These are phyloP conservation scores for Dicorynia guianensis DNA, from an alignment of 306 rosid species.

Conservation along the genomic window DNA sequence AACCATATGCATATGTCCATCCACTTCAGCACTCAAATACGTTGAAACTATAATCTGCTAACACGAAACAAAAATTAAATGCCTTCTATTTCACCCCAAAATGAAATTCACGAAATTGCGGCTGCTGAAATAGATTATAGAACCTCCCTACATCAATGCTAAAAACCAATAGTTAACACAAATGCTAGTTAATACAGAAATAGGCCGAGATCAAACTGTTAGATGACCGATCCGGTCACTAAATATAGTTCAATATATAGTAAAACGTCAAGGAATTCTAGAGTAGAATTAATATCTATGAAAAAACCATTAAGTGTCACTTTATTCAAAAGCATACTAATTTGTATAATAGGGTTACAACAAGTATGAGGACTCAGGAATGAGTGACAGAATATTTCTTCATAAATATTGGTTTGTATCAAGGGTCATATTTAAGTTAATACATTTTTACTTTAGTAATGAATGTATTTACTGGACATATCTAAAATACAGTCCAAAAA, in stretches of 20 bases:
- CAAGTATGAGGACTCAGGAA: too few relatives aligned
- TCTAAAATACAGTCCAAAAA: too few relatives aligned
- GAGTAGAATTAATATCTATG: not conserved
- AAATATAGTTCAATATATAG: slow-evolving; percentile 24
- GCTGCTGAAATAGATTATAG: not conserved
- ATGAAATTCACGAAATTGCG: not conserved
- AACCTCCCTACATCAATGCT: not conserved
- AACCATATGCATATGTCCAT: slow-evolving; percentile 98
- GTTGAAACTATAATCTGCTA: slow-evolving; percentile 94
- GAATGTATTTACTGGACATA: too few relatives aligned
- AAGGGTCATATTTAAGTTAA: too few relatives aligned
- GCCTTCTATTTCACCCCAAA: not conserved
- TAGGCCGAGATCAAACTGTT: slow-evolving; percentile 10
- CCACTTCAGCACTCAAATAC: slow-evolving; percentile 97
- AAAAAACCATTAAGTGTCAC: slow-evolving; percentile 9
- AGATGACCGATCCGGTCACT: not conserved
- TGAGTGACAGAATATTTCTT: too few relatives aligned
- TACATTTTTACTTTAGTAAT: too few relatives aligned
- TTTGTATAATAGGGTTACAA: too few relatives aligned
- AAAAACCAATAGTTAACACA: not conserved
- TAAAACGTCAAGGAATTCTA: not conserved
- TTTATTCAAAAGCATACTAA: not conserved
- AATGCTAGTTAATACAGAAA: too few relatives aligned
- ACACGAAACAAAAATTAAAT: slow-evolving; percentile 37
- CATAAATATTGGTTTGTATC: too few relatives aligned